Evolutionary conservation across 2,329 filamentous ascomycete genomes (phyloP).

Genomic region (Xylariaceae sp.): DNA sequence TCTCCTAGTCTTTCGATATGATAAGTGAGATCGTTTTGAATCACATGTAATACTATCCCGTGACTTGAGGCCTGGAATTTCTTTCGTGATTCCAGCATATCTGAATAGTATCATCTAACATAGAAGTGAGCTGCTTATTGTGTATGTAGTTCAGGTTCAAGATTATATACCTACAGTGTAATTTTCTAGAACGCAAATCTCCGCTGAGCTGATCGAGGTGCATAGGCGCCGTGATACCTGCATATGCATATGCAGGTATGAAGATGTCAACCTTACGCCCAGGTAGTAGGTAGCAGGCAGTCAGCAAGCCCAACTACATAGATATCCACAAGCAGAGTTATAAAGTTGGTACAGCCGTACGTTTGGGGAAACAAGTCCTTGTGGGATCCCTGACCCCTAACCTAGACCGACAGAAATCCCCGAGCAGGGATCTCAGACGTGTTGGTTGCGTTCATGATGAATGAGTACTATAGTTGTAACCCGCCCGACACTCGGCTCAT

Average conservation of each 20-base stretch:
- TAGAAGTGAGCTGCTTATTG: conserved; percentile 1
- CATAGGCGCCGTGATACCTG: conserved; percentile 36
- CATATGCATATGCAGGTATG: not conserved
- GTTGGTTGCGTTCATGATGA: conserved; percentile 1
- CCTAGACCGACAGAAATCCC: conserved; percentile 1
- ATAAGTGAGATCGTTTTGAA: conserved; percentile 12
- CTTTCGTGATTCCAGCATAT: not conserved
- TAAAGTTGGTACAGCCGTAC: not conserved
- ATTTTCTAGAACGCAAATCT: conserved; percentile 21
- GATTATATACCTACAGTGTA: conserved; percentile 4
- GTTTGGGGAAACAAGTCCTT: not conserved
- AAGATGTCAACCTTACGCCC: not conserved
- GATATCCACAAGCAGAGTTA: not conserved
- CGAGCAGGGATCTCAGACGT: conserved; percentile 1
- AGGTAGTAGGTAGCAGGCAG: too few species aligned
- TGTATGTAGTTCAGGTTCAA: not conserved
- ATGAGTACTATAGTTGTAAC: too few species aligned
- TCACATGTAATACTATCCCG: not conserved
- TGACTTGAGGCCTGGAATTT: conserved; percentile 1
- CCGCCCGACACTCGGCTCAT: not conserved
- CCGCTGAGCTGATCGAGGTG: conserved; percentile 11
- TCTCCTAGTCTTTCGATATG: not conserved
- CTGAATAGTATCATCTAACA: not conserved
- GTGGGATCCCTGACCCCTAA: conserved; percentile 3
- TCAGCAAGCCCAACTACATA: not conserved